phyloP scores from a whole-genome alignment of 495 filamentous ascomycete genomes.

The Trypethelium eluteriae region DNA sequence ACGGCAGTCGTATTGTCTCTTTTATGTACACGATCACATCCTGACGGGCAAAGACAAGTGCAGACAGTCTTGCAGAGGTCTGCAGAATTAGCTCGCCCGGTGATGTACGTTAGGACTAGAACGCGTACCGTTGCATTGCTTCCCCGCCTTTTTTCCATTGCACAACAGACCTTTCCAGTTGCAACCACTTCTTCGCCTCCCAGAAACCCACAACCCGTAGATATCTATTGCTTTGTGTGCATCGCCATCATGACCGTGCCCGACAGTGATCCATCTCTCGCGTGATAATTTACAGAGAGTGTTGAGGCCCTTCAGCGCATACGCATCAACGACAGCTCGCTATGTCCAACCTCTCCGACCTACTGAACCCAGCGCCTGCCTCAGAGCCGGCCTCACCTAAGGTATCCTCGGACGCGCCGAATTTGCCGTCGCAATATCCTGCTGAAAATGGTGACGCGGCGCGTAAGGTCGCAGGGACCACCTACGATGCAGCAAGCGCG shows the following conservation, averaged over 20 bases:
- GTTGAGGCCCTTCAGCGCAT: background rate
- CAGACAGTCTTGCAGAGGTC: no score
- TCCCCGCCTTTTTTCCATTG: background rate
- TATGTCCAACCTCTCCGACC: slow-evolving; percentile 21
- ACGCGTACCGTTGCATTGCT: slow-evolving; percentile 8
- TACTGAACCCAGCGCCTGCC: slow-evolving; percentile 27
- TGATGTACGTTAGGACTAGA: background rate
- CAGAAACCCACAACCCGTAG: background rate
- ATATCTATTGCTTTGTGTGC: background rate
- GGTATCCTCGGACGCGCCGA: slow-evolving; percentile 5
- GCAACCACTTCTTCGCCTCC: background rate
- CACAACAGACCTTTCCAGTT: background rate
- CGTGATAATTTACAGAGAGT: background rate
- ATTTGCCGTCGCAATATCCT: background rate
- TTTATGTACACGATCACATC: background rate
- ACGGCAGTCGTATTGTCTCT: no score
- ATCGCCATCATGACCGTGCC: background rate
- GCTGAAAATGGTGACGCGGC: slow-evolving; percentile 12
- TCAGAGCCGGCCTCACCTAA: slow-evolving; percentile 14
- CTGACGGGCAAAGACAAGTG: background rate
- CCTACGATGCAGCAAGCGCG: slow-evolving; percentile 31
- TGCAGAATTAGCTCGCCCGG: background rate
- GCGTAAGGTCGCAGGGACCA: slow-evolving; percentile 17
- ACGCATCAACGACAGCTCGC: background rate
- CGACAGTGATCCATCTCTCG: background rate